Conservation (phyloP, 192 early-diverging fungal species). For the Mortierella claussenii region DNA sequence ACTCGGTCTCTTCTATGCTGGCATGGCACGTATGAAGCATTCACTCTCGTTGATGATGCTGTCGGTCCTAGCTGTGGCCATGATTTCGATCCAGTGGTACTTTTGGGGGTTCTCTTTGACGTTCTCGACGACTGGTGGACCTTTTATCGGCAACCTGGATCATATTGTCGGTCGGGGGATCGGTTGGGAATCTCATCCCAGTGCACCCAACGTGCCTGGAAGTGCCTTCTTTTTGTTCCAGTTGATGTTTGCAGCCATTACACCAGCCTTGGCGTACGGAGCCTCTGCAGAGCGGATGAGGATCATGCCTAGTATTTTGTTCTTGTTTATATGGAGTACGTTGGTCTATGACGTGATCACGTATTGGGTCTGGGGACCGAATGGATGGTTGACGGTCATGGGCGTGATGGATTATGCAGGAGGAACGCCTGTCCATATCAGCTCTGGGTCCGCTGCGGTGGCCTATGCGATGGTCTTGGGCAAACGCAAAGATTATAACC, state of each 20-base stretch:
- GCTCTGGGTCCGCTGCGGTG: conserved; percentile 83
- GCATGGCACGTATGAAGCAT: conserved; percentile 80
- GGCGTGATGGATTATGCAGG: conserved; percentile 90
- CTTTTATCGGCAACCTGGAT: conserved; percentile 77
- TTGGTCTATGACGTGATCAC: conserved; percentile 80
- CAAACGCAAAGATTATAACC: conserved; percentile 76
- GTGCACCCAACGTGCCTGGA: conserved; percentile 70
- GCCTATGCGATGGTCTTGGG: conserved; percentile 87
- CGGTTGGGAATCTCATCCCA: conserved; percentile 61
- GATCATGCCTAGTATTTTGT: conserved; percentile 70
- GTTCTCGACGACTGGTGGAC: conserved; percentile 70
- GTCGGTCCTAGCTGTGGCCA: conserved; percentile 74
- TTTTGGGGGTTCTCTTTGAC: conserved; percentile 78
- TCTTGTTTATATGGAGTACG: conserved; percentile 75
- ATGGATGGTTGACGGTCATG: conserved; percentile 80
- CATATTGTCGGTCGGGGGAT: conserved; percentile 72
- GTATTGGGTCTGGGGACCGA: conserved; percentile 85
- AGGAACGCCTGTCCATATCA: conserved; percentile 87
- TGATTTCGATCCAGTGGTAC: conserved; percentile 82
- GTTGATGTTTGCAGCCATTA: conserved; percentile 83
- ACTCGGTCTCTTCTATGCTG: conserved; percentile 82
- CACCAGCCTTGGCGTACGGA: conserved; percentile 77
- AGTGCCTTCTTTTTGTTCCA: conserved; percentile 78
- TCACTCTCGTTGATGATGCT: conserved; percentile 83
- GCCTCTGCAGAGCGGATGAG: conserved; percentile 80